Evolutionary conservation across 345 rosid species (phyloP).

Genomic region (Trapa bicornis): DNA sequence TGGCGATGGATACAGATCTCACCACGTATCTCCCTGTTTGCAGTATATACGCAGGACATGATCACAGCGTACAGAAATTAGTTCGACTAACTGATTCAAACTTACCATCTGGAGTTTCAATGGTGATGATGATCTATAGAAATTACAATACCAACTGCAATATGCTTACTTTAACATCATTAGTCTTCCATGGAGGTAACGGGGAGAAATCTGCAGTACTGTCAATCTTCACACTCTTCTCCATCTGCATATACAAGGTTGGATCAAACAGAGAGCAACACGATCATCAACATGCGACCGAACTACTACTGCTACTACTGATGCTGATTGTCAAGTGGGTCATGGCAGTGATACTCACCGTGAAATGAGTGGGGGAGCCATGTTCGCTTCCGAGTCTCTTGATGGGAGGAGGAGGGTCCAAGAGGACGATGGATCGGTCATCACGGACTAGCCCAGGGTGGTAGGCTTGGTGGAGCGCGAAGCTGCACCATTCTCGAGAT

Average conservation of each 20-base stretch:
- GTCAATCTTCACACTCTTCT: constrained; percentile 42
- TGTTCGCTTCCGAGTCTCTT: constrained; percentile 29
- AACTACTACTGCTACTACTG: too few relatives aligned
- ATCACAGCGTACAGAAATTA: not conserved
- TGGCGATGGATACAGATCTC: constrained; percentile 48
- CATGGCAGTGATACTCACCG: constrained; percentile 23
- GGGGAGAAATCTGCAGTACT: constrained; percentile 47
- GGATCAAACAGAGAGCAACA: too few relatives aligned
- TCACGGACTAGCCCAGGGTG: constrained; percentile 36
- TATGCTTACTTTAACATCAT: constrained; percentile 60
- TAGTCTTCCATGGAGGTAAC: constrained; percentile 74
- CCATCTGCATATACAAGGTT: constrained; percentile 14
- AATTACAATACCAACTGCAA: too few relatives aligned
- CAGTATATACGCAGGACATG: not conserved
- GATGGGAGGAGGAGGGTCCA: constrained; percentile 15
- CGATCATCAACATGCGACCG: too few relatives aligned
- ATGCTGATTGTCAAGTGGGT: not conserved
- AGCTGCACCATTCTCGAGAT: constrained; percentile 75
- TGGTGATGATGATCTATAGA: constrained; percentile 27
- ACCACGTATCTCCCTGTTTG: constrained; percentile 56
- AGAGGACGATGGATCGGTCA: constrained; percentile 14
- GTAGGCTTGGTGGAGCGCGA: constrained; percentile 61
- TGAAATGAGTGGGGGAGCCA: constrained; percentile 20
- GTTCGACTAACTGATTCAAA: not conserved
- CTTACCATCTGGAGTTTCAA: constrained; percentile 72